A percentile compares a stretch with the other conserved stretches of the same genome.
These are phyloP conservation scores for Torulaspora globosa DNA, from an alignment of 1,139 yeast species.

Conservation along the genomic window DNA sequence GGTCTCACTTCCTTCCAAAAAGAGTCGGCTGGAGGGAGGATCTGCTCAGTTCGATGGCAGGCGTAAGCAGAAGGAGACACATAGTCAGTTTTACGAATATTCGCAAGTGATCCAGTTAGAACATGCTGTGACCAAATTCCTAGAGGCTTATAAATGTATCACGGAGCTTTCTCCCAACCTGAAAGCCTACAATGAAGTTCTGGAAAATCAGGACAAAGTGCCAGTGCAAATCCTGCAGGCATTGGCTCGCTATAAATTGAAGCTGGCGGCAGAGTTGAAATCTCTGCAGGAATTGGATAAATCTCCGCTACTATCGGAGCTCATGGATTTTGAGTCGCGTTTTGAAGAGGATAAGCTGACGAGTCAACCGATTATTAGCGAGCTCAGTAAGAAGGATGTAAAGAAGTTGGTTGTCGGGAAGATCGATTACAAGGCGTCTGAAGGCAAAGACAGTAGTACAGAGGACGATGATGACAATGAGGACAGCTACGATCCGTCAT, in stretches of 20 bases:
- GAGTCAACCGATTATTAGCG: conserved; percentile 25
- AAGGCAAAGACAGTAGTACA: conserved; percentile 22
- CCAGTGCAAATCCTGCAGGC: conserved; percentile 42
- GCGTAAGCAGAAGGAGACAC: conserved; percentile 9
- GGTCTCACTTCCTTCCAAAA: conserved; percentile 15
- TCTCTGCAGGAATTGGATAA: conserved; percentile 48
- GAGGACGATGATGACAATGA: conserved; percentile 25
- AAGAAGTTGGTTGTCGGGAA: conserved; percentile 18
- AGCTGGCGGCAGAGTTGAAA: conserved; percentile 58
- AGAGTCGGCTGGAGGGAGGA: conserved; percentile 6
- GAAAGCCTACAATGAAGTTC: conserved; percentile 42
- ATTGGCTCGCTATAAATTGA: conserved; percentile 53
- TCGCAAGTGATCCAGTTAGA: conserved; percentile 45
- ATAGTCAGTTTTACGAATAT: conserved; percentile 23
- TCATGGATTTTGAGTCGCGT: conserved; percentile 35
- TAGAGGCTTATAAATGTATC: conserved; percentile 51
- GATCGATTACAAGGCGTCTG: conserved; percentile 13
- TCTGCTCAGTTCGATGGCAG: conserved; percentile 2
- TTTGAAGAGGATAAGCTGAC: conserved; percentile 33
- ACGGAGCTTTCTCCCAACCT: conserved; percentile 52
- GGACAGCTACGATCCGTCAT: conserved; percentile 17
- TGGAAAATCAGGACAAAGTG: conserved; percentile 38
- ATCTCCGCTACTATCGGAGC: conserved; percentile 48
- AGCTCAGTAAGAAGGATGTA: conserved; percentile 21
- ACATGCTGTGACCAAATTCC: conserved; percentile 47